Conservation (phyloP, 176 grass and related monocot species). For the Pontederia crassipes region DNA sequence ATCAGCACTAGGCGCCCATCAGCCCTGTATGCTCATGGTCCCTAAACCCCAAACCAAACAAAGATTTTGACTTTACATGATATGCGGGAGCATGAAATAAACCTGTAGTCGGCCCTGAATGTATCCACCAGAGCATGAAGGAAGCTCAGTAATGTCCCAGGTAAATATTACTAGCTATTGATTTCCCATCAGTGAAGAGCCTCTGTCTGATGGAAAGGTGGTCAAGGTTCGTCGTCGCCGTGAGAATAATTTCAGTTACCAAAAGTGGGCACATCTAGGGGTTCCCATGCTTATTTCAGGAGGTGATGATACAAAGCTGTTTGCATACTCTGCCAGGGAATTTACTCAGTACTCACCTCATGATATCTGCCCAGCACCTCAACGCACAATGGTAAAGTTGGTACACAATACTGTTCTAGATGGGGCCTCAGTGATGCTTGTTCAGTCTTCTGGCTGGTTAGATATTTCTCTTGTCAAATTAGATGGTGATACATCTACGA, state of each 20-base stretch:
- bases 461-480: conserved; percentile 59
- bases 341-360: conserved; percentile 84
- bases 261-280: conserved; percentile 90
- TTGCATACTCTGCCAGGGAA: conserved; percentile 88
- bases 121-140: no score
- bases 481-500: conserved; percentile 31
- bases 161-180: background rate
- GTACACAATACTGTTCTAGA: conserved; percentile 33
- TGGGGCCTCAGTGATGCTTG: conserved; percentile 58
- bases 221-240: conserved; percentile 41
- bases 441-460: conserved; percentile 52
- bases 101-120: no score
- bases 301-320: conserved; percentile 81
- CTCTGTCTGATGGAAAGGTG: conserved; percentile 43
- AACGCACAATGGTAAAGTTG: conserved; percentile 59
- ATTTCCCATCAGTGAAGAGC: no score
- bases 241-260: conserved; percentile 69
- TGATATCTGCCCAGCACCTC: conserved; percentile 92
- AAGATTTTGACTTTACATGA: no score
- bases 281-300: conserved; percentile 95
- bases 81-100: no score
- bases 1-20: no score
- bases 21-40: no score
- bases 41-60: no score
- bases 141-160: background rate